A percentile compares a stretch with the other conserved stretches of the same genome.
Conservation (phyloP, 108 stramenopile genomes). For the Stephanodiscus minutulus region DNA sequence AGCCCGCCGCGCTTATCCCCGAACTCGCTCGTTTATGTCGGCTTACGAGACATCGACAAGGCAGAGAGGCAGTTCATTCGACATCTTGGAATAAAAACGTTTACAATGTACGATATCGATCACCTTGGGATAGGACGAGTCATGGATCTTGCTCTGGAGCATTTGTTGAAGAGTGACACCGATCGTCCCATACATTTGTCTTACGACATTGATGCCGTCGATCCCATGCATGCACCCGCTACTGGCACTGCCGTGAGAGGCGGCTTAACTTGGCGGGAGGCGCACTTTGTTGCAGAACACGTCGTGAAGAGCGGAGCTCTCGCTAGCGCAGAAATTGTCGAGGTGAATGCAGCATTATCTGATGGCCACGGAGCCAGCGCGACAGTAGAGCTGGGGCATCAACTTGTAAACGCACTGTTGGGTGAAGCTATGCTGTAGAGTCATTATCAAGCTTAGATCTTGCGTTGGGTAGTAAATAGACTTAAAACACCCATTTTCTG, state of each 20-base stretch:
- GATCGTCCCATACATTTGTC: slow-evolving; percentile 85
- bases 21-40: slow-evolving; percentile 94
- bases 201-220: slow-evolving; percentile 98
- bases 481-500: not conserved
- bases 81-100: slow-evolving; percentile 81
- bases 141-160: slow-evolving; percentile 93
- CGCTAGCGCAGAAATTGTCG: slow-evolving; percentile 97
- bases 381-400: slow-evolving; percentile 83
- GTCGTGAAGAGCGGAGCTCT: slow-evolving; percentile 88
- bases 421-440: slow-evolving; percentile 43
- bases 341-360: slow-evolving; percentile 92
- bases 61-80: slow-evolving; percentile 85
- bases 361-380: slow-evolving; percentile 75
- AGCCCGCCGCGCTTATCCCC: slow-evolving; percentile 55
- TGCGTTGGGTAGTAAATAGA: not conserved
- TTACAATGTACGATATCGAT: slow-evolving; percentile 97
- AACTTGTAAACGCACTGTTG: slow-evolving; percentile 62
- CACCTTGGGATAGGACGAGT: slow-evolving; percentile 94
- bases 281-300: slow-evolving; percentile 94
- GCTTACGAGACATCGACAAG: slow-evolving; percentile 94
- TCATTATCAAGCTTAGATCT: no score
- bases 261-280: slow-evolving; percentile 97
- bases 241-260: slow-evolving; percentile 98
- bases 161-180: slow-evolving; percentile 72
- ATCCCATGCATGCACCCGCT: slow-evolving; percentile 95